A percentile compares a stretch with the other conserved stretches of the same genome.
These are phyloP conservation scores for Physcomitrium patens DNA, from an alignment of 225 moss, liverwort and hornwort genomes.

Conservation along the genomic window DNA sequence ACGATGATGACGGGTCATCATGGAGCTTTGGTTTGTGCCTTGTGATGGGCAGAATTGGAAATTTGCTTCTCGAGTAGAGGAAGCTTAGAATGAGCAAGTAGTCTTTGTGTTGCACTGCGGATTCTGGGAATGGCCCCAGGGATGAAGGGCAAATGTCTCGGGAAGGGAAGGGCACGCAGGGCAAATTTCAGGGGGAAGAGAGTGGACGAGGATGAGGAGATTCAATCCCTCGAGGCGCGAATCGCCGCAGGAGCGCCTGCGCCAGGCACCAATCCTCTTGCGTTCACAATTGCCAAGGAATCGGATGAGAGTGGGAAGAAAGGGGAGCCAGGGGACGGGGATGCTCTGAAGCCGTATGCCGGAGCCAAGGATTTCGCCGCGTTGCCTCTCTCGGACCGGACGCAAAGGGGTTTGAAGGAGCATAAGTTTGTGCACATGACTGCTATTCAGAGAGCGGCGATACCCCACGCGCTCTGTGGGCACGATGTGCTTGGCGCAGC, in stretches of 20 bases:
- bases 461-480: conserved; percentile 91
- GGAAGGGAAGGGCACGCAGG: conserved; percentile 7
- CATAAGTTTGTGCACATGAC: conserved; percentile 87
- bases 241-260: conserved; percentile 79
- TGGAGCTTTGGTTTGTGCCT: too few relatives aligned
- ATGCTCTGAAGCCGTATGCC: conserved; percentile 54
- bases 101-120: too few relatives aligned
- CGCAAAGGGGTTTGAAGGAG: conserved; percentile 79
- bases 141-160: conserved; percentile 1
- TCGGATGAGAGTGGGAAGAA: conserved; percentile 18
- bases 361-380: conserved; percentile 81
- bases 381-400: conserved; percentile 85
- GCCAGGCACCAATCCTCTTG: conserved; percentile 86
- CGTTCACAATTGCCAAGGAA: conserved; percentile 53
- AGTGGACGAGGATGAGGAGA: conserved; percentile 77
- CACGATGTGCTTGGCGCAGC: conserved; percentile 97
- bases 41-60: too few relatives aligned
- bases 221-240: conserved; percentile 58
- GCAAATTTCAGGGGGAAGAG: conserved; percentile 55
- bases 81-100: too few relatives aligned
- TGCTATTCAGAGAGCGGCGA: conserved; percentile 90
- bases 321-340: conserved; percentile 15
- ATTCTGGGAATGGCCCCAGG: background rate
- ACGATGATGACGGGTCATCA: too few relatives aligned
- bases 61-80: too few relatives aligned